These are phyloP conservation scores for Populus nigra DNA, from an alignment of 345 rosid genomes.

Conservation along the genomic window DNA sequence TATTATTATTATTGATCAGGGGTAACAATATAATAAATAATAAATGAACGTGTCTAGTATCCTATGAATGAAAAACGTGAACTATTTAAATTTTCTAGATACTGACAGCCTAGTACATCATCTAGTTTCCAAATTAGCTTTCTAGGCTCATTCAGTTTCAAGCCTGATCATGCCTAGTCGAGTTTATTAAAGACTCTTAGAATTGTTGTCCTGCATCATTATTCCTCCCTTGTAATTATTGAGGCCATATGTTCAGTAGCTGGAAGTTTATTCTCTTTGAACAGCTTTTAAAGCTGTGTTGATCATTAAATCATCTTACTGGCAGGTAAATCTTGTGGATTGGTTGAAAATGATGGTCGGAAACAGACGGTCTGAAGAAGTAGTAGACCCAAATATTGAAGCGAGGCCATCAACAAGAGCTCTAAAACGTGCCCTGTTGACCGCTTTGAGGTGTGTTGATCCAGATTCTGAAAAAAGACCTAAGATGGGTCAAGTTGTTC, in stretches of 20 bases:
- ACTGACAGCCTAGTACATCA: not conserved
- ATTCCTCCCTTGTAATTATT: not conserved
- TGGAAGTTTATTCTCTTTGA: not conserved
- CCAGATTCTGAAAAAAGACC: constrained; percentile 91
- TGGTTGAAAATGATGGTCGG: constrained; percentile 99
- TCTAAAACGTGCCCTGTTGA: constrained; percentile 81
- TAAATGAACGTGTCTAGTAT: not conserved
- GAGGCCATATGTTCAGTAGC: not conserved
- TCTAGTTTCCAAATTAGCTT: not conserved
- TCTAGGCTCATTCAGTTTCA: not conserved
- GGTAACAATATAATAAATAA: not conserved
- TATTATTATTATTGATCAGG: not conserved
- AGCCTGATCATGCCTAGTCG: not conserved
- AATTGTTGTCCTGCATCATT: not conserved
- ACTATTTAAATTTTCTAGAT: not conserved
- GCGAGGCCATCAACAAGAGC: constrained; percentile 83
- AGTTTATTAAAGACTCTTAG: not conserved
- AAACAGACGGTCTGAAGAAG: constrained; percentile 86
- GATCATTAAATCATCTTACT: constrained; percentile 9
- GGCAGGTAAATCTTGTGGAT: constrained; percentile 91
- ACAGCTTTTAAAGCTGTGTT: not conserved
- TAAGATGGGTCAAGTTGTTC: constrained; percentile 97
- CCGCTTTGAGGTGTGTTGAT: constrained; percentile 96
- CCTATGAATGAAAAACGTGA: not conserved
- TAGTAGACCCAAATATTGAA: constrained; percentile 84